Evolutionary conservation across 1,284 basidiomycete genomes (phyloP).

Genomic region (Sphagnurus paluster): DNA sequence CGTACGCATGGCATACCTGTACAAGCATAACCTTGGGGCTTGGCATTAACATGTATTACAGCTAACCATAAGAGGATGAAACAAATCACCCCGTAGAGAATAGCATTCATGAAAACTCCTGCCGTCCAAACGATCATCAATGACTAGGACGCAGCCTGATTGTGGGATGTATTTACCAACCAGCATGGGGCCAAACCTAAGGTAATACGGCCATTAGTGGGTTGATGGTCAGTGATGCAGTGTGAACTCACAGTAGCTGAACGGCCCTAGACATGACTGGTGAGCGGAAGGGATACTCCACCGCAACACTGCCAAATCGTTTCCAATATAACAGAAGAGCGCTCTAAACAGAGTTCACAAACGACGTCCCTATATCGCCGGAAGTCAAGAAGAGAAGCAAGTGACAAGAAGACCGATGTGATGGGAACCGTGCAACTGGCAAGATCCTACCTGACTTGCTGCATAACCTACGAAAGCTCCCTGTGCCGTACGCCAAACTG

Average conservation of each 20-base stretch:
- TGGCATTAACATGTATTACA: neutral
- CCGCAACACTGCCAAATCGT: too few species aligned
- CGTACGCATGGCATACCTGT: constrained; percentile 12
- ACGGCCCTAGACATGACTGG: too few species aligned
- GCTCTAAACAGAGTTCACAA: too few species aligned
- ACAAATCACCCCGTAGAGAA: constrained; percentile 25
- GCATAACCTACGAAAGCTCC: too few species aligned
- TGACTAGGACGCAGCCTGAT: neutral
- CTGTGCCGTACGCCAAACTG: too few species aligned
- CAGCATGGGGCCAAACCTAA: constrained; percentile 23
- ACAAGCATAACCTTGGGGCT: constrained; percentile 17
- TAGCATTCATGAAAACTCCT: constrained; percentile 18
- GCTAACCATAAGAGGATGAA: neutral
- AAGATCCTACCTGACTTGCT: too few species aligned
- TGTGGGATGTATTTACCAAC: constrained; percentile 13
- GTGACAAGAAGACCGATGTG: too few species aligned
- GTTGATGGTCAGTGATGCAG: neutral
- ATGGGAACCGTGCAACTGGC: too few species aligned
- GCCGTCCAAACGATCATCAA: neutral
- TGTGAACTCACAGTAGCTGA: constrained; percentile 11
- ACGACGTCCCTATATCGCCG: too few species aligned
- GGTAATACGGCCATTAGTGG: neutral
- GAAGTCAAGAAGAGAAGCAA: too few species aligned
- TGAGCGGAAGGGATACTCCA: too few species aligned
- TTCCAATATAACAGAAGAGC: too few species aligned